Conservation (phyloP, 805 yeast species). For the Wickerhamiella bombiphila region DNA sequence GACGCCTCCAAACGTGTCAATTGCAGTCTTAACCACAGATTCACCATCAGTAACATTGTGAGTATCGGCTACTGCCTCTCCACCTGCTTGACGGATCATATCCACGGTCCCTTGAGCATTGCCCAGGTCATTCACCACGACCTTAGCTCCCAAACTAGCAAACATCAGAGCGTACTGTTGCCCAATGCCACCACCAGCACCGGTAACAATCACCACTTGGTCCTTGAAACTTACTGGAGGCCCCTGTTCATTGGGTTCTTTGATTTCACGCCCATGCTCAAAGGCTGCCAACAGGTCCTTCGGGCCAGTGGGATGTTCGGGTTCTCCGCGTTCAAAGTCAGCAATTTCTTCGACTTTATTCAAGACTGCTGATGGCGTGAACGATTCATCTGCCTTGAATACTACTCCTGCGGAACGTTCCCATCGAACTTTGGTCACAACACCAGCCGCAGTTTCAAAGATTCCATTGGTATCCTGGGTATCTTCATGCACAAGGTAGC, state of each 20-base stretch:
- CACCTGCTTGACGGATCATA: conserved; percentile 60
- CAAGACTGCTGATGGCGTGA: conserved; percentile 77
- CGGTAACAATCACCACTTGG: conserved; percentile 84
- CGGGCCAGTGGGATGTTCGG: conserved; percentile 56
- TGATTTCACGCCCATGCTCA: conserved; percentile 34
- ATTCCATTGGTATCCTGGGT: conserved; percentile 55
- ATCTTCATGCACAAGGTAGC: conserved; percentile 58
- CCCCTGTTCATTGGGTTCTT: conserved; percentile 49
- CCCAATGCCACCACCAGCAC: conserved; percentile 93
- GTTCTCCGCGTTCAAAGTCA: conserved; percentile 41
- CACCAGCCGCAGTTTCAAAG: conserved; percentile 91
- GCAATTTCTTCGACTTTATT: conserved; percentile 47
- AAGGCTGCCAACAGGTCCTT: conserved; percentile 55
- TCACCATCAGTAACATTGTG: conserved; percentile 75
- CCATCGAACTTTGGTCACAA: conserved; percentile 85
- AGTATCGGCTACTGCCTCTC: conserved; percentile 67
- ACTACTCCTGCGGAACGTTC: conserved; percentile 78
- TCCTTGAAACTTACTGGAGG: conserved; percentile 47
- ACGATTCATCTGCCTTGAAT: conserved; percentile 60
- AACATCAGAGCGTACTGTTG: conserved; percentile 72
- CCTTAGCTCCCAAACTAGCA: conserved; percentile 88
- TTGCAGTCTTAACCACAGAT: conserved; percentile 60
- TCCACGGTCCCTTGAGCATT: conserved; percentile 61
- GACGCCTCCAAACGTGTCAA: conserved; percentile 63
- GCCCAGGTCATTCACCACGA: conserved; percentile 78